Evolutionary conservation across 148 eudicot species (phyloP).

Genomic region (Linanthus parryae): DNA sequence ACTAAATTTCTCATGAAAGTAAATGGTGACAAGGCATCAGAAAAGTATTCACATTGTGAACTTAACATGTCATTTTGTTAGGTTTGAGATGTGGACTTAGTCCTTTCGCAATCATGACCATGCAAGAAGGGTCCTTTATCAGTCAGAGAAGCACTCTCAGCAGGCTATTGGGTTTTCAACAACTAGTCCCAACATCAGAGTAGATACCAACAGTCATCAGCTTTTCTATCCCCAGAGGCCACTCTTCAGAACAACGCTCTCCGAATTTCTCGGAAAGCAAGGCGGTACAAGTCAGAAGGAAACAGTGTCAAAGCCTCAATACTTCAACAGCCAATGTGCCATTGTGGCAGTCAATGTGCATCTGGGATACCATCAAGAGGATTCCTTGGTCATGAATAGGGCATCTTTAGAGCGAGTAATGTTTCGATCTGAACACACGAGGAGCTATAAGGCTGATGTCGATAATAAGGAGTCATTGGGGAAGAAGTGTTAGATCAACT

Average conservation of each 20-base stretch:
- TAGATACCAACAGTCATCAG: constrained; percentile 72
- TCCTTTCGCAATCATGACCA: constrained; percentile 87
- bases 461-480: constrained; percentile 51
- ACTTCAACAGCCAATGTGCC: constrained; percentile 79
- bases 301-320: constrained; percentile 57
- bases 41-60: constrained; percentile 72
- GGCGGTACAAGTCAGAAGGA: too few species aligned
- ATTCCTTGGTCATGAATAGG: constrained; percentile 84
- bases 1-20: constrained; percentile 47
- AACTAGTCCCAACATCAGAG: constrained; percentile 68
- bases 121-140: constrained; percentile 83
- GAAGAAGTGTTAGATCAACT: too few species aligned
- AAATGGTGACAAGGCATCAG: constrained; percentile 29
- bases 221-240: constrained; percentile 83
- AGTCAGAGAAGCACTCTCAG: constrained; percentile 80
- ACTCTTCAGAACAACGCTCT: constrained; percentile 59
- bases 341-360: constrained; percentile 93
- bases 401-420: constrained; percentile 87
- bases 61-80: constrained; percentile 73
- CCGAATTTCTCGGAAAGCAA: constrained; percentile 77
- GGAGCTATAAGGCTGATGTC: constrained; percentile 82
- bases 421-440: constrained; percentile 75
- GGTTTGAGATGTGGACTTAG: constrained; percentile 78
- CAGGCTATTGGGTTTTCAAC: constrained; percentile 82
- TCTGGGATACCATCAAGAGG: constrained; percentile 89